Conservation (phyloP, 345 rosid species). For the Ceriops decandra region DNA sequence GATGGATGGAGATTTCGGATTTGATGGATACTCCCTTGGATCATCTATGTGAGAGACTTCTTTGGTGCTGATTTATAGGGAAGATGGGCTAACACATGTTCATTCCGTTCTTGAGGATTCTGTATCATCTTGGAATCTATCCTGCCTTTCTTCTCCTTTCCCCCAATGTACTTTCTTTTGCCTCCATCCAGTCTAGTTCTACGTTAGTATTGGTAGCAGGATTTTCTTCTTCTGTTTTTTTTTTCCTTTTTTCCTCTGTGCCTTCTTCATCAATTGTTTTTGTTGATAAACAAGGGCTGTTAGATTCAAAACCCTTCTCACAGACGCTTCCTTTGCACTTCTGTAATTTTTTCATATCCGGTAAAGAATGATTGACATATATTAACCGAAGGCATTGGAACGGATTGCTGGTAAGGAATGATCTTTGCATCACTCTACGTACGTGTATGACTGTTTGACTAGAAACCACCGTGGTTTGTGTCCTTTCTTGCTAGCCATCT, state of each 20-base stretch:
- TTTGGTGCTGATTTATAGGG: constrained; percentile 11
- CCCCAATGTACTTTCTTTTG: constrained; percentile 6
- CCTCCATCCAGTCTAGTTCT: background rate
- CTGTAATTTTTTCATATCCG: background rate
- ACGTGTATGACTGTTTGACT: too few relatives aligned
- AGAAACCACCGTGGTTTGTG: too few relatives aligned
- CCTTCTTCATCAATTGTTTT: background rate
- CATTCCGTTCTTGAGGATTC: constrained; percentile 16
- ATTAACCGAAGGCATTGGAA: too few relatives aligned
- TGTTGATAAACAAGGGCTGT: constrained; percentile 8
- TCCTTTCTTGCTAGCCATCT: background rate
- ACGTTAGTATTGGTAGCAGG: constrained; percentile 19
- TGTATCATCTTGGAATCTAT: constrained; percentile 29
- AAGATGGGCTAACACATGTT: constrained; percentile 15
- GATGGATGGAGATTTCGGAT: constrained; percentile 54
- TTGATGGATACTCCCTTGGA: constrained; percentile 47
- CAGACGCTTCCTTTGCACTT: background rate
- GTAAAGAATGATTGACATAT: background rate
- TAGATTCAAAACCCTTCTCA: background rate
- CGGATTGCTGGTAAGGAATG: too few relatives aligned
- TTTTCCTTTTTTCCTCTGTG: background rate
- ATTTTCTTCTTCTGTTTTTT: background rate
- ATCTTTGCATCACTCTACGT: too few relatives aligned
- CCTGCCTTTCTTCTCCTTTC: background rate
- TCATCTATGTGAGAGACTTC: constrained; percentile 37